phyloP scores from a whole-genome alignment of 2,329 filamentous ascomycete genomes.

The Aspergillus transmontanensis region DNA sequence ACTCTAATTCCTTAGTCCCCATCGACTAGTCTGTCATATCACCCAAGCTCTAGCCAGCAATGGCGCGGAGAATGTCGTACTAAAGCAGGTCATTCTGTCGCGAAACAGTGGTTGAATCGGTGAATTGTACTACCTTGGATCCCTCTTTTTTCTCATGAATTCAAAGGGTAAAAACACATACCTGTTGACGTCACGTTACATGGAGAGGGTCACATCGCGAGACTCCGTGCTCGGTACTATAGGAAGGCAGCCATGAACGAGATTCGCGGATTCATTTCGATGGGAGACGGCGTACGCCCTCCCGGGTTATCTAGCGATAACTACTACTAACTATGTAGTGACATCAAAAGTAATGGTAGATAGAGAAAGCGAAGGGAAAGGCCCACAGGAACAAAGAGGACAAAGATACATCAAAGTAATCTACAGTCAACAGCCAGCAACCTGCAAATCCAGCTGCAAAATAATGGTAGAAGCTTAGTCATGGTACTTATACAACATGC shows the following conservation, averaged over 20 bases:
- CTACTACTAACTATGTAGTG: background rate
- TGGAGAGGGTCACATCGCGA: background rate
- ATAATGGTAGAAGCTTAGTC: background rate
- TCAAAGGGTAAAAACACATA: no score
- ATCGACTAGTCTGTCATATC: background rate
- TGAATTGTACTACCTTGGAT: background rate
- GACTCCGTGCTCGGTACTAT: no score
- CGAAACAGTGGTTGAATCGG: background rate
- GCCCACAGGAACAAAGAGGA: background rate
- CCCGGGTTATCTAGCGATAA: background rate
- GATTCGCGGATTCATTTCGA: background rate
- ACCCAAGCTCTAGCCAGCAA: background rate
- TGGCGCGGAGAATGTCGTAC: background rate
- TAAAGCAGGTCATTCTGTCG: background rate
- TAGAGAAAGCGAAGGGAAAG: background rate
- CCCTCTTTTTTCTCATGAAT: background rate
- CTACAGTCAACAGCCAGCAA: background rate
- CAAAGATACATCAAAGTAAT: constrained; percentile 7
- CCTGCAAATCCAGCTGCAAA: constrained; percentile 2
- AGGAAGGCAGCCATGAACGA: background rate
- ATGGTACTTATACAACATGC: constrained; percentile 13
- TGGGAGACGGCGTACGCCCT: background rate
- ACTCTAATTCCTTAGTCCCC: background rate
- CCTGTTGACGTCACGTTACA: background rate
- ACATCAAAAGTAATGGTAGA: background rate